phyloP scores from a whole-genome alignment of 768 basidiomycete genomes.

The Melanogaster broomeanus region DNA sequence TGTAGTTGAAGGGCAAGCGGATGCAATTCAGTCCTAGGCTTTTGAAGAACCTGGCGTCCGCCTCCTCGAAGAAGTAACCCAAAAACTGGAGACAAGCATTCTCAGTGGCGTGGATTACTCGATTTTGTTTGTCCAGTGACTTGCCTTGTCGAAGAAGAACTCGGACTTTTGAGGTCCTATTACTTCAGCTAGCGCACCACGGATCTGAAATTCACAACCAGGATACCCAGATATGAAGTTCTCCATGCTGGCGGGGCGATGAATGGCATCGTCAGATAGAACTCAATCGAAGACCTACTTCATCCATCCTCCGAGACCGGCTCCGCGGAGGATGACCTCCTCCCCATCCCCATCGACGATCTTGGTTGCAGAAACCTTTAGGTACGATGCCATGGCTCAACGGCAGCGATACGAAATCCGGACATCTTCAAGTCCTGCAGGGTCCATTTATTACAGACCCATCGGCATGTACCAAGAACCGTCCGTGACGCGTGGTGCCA shows the following conservation, averaged over 20 bases:
- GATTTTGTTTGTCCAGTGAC: slow-evolving; percentile 2
- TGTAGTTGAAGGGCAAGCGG: slow-evolving; percentile 74
- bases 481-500: background rate
- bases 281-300: slow-evolving; percentile 70
- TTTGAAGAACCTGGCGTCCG: slow-evolving; percentile 76
- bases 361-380: slow-evolving; percentile 59
- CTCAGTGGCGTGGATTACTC: background rate
- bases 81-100: slow-evolving; percentile 54
- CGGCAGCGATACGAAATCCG: background rate
- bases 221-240: slow-evolving; percentile 81
- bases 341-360: slow-evolving; percentile 59
- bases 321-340: slow-evolving; percentile 65
- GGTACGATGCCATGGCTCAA: slow-evolving; percentile 38
- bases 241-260: slow-evolving; percentile 56
- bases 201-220: slow-evolving; percentile 80
- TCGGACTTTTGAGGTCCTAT: slow-evolving; percentile 69
- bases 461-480: too few relatives aligned
- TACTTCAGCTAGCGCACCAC: slow-evolving; percentile 63
- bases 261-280: background rate
- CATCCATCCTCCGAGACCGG: slow-evolving; percentile 86
- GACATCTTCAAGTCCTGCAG: background rate
- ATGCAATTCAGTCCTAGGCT: slow-evolving; percentile 80
- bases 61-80: slow-evolving; percentile 80
- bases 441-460: slow-evolving; percentile 2
- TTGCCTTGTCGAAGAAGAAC: slow-evolving; percentile 83